A percentile compares a stretch with the other conserved stretches of the same genome.
These are phyloP conservation scores for Rhododendron kiyosumense DNA, from an alignment of 148 eudicot species.

Conservation along the genomic window DNA sequence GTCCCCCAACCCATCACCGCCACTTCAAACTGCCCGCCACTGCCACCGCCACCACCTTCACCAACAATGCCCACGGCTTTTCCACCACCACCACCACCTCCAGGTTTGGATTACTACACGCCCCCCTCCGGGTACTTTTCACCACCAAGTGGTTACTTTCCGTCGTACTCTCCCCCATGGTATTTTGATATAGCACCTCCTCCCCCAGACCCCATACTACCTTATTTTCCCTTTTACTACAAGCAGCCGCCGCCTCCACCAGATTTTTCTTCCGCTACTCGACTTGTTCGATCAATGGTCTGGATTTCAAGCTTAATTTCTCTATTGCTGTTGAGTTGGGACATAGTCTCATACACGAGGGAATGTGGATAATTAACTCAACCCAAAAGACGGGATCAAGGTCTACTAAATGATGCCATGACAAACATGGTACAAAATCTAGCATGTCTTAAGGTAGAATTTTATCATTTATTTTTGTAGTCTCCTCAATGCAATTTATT, in stretches of 20 bases:
- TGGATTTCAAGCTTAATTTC: slow-evolving; percentile 12
- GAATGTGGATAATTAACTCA: background rate
- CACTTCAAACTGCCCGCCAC: background rate
- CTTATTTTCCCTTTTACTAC: slow-evolving; percentile 18
- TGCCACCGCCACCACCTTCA: background rate
- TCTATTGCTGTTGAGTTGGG: background rate
- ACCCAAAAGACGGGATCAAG: background rate
- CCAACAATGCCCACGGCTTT: background rate
- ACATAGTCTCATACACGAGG: background rate
- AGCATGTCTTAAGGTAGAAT: background rate
- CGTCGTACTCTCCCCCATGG: slow-evolving; percentile 17
- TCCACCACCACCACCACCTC: slow-evolving; percentile 13
- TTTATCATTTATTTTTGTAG: background rate
- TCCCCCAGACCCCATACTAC: slow-evolving; percentile 18
- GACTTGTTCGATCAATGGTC: background rate
- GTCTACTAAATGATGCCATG: background rate
- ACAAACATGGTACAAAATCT: background rate
- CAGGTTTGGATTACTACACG: background rate
- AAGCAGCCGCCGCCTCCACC: slow-evolving; percentile 3
- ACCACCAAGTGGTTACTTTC: slow-evolving; percentile 9
- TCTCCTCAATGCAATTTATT: background rate
- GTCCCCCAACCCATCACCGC: slow-evolving; percentile 1
- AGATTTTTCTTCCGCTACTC: background rate
- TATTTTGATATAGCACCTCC: slow-evolving; percentile 11
- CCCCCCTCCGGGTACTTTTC: background rate